Conservation (phyloP, 2,329 filamentous ascomycete species). For the Diaporthe ilicicola region DNA sequence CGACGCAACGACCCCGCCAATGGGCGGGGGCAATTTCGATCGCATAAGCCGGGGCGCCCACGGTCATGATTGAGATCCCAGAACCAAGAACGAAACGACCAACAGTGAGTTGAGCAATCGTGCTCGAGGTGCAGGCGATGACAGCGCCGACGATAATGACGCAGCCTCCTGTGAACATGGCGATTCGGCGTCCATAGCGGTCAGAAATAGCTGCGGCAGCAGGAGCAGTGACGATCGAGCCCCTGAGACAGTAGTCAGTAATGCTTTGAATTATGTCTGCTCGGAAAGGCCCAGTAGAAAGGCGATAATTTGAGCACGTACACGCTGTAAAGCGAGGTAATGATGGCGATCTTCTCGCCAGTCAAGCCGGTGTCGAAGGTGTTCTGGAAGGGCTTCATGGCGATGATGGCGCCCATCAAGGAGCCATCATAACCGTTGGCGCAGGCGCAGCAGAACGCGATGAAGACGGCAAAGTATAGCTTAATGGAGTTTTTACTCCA, state of each 20-base stretch:
- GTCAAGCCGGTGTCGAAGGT: constrained; percentile 49
- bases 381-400: constrained; percentile 53
- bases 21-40: constrained; percentile 58
- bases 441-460: constrained; percentile 56
- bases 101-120: constrained; percentile 51
- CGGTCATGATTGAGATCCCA: constrained; percentile 57
- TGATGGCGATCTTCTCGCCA: constrained; percentile 50
- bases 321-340: constrained; percentile 59
- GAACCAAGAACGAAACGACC: constrained; percentile 57
- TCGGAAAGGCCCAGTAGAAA: background rate
- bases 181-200: constrained; percentile 51
- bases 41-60: constrained; percentile 57
- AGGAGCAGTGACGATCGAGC: constrained; percentile 50
- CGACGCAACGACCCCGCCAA: constrained; percentile 58
- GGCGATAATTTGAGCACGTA: constrained; percentile 39
- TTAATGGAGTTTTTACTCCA: constrained; percentile 52
- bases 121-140: constrained; percentile 48
- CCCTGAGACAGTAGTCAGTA: constrained; percentile 41
- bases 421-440: constrained; percentile 59
- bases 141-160: constrained; percentile 56
- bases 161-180: constrained; percentile 54
- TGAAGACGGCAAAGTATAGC: constrained; percentile 54
- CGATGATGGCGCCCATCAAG: constrained; percentile 54
- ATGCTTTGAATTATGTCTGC: background rate
- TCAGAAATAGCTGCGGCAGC: constrained; percentile 56